Base-by-base conservation (phyloP, 164 flowering plant genomes). In the Vitis cinerea region DNA sequence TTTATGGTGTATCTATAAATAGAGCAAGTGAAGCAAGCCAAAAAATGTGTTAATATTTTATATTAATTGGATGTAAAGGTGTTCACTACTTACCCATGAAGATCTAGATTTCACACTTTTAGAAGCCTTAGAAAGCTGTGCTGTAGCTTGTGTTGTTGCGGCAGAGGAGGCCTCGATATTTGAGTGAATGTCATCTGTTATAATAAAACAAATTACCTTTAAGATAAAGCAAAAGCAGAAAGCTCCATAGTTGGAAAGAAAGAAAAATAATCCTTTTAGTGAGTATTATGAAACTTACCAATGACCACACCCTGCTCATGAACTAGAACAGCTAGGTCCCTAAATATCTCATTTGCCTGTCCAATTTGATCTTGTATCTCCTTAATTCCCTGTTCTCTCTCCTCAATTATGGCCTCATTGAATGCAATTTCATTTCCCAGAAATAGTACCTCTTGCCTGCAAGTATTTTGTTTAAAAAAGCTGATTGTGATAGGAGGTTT, bases 351-450 rank as follows among this genome's bases (percentile, higher is more conserved):
- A 81, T 82, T 84, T 62, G 81, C 83, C 72, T 90, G 68, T 54
- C 79, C 90, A 72, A 90, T 88, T 76, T 90, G 84, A 51, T 79
- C 82, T 71, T 87, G 80, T 58, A 90, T 75, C 29, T 88, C 90
- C 74, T 68, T 80, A 64, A 90, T 79, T 19, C 92, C 90, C 65
- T 86, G 89, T 19, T 86, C 94, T 71, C 94, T 85, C 68, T 89
- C 93, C 55, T 89, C 91, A 63, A 89, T 86, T 14, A 87, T 87
- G 70, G 91, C 90, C 67, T 89, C 95, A 73, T 90, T 88, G 73
- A 86, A 90, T 11, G 80, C 78, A 73, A 86, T 78, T 72, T 90
- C 95, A 83, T 86, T 90, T 55, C 79, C 91, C 51, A 90, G 78
- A 61, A 82, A 70, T 27, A 85, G 10, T 15, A 90, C 37, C 77